phyloP scores from a whole-genome alignment of 345 rosid genomes.

The Citrus trifoliata region DNA sequence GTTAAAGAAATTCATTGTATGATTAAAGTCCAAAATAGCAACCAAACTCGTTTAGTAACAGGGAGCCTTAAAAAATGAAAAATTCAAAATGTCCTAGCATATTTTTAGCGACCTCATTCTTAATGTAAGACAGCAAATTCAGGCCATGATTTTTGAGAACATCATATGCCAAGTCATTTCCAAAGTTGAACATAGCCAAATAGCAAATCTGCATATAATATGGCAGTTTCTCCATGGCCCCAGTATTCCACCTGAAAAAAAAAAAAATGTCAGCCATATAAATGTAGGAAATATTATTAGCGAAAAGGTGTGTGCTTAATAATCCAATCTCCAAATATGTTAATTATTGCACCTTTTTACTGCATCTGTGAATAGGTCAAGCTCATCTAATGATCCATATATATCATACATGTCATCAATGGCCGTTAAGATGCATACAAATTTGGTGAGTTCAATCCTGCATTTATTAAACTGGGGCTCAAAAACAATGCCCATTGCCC shows the following conservation, averaged over 20 bases:
- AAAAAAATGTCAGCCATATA: not conserved
- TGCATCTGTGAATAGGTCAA: constrained; percentile 13
- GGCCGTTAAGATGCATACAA: constrained; percentile 6
- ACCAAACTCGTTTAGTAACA: no score
- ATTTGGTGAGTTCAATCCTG: constrained; percentile 12
- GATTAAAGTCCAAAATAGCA: no score
- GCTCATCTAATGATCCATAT: constrained; percentile 16
- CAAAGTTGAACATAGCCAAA: not conserved
- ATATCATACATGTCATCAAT: constrained; percentile 26
- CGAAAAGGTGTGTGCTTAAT: not conserved
- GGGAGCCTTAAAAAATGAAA: no score
- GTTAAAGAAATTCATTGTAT: no score
- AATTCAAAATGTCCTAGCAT: no score
- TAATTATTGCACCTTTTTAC: not conserved
- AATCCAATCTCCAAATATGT: not conserved
- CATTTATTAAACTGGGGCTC: constrained; percentile 12
- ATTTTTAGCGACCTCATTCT: not conserved
- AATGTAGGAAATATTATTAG: not conserved
- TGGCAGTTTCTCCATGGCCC: not conserved
- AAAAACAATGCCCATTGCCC: constrained; percentile 15
- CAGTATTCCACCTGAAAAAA: not conserved
- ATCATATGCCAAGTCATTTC: not conserved
- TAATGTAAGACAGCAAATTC: not conserved
- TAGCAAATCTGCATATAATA: constrained; percentile 8
- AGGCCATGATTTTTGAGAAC: not conserved